Evolutionary conservation across 148 eudicot species (phyloP).

Genomic region (Rhododendron kiyosumense): DNA sequence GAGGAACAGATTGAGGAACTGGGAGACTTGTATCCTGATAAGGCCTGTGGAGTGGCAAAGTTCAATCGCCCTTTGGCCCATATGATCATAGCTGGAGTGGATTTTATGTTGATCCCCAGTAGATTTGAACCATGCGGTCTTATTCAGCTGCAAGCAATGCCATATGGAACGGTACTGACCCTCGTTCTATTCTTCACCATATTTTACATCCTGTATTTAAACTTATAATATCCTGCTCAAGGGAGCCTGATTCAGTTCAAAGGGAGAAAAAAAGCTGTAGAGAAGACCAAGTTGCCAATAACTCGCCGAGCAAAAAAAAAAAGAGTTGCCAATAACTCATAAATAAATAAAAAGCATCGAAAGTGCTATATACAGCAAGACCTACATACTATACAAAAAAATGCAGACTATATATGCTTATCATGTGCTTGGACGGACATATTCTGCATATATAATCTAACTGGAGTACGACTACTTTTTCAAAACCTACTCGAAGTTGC

Average conservation of each 20-base stretch:
- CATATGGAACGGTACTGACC: constrained; percentile 76
- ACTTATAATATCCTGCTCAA: background rate
- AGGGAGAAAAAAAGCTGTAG: background rate
- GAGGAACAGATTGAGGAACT: constrained; percentile 70
- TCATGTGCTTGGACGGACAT: background rate
- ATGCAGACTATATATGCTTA: background rate
- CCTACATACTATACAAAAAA: background rate
- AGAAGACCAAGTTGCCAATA: background rate
- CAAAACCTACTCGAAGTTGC: background rate
- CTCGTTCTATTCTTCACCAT: background rate
- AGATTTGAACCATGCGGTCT: constrained; percentile 99
- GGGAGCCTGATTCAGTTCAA: background rate
- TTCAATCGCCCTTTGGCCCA: constrained; percentile 82
- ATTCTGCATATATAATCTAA: background rate
- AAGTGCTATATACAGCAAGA: background rate
- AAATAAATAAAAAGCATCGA: background rate
- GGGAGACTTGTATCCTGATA: constrained; percentile 58
- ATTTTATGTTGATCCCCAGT: constrained; percentile 78
- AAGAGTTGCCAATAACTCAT: no score
- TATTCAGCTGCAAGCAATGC: constrained; percentile 88
- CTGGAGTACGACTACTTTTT: background rate
- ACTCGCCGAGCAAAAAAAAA: no score
- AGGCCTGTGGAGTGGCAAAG: constrained; percentile 85
- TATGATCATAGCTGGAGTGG: constrained; percentile 84
- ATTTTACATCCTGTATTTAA: background rate